Conservation (phyloP, 208 protist species). For the Herpetomonas tarakana region DNA sequence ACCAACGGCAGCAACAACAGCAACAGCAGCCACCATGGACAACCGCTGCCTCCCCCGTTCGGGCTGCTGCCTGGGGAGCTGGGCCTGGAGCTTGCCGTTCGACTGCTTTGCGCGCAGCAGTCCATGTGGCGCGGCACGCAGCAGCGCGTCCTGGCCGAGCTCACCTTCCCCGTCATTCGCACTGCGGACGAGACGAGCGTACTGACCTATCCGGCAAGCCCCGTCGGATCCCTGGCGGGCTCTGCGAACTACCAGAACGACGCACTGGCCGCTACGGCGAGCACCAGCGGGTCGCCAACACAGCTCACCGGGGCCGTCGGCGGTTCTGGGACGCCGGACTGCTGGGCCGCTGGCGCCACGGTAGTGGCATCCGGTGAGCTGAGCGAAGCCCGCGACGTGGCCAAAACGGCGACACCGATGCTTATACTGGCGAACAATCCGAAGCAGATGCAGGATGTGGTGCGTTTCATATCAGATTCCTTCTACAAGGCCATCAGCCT, state of each 20-base stretch:
- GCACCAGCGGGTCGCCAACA: too few relatives aligned
- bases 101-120: slow-evolving; percentile 18
- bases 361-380: neutral
- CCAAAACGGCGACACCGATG: slow-evolving; percentile 6
- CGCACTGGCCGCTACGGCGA: neutral
- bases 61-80: slow-evolving; percentile 22
- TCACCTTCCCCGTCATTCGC: slow-evolving; percentile 31
- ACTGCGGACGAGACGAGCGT: slow-evolving; percentile 25
- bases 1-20: too few relatives aligned
- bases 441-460: slow-evolving; percentile 50
- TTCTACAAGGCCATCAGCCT: slow-evolving; percentile 64
- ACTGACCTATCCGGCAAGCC: neutral
- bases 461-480: slow-evolving; percentile 68
- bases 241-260: neutral
- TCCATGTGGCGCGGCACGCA: slow-evolving; percentile 21
- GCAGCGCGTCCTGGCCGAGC: slow-evolving; percentile 31
- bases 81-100: slow-evolving; percentile 29
- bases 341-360: neutral
- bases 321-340: neutral
- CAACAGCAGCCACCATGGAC: too few relatives aligned
- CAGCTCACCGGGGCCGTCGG: neutral
- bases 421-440: slow-evolving; percentile 57
- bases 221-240: too few relatives aligned
- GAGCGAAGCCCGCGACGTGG: slow-evolving; percentile 1
- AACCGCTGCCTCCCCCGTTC: too few relatives aligned